A percentile compares a stretch with the other conserved stretches of the same genome.
Conservation (phyloP, 1,284 basidiomycete species). For the Leccinum laetum region DNA sequence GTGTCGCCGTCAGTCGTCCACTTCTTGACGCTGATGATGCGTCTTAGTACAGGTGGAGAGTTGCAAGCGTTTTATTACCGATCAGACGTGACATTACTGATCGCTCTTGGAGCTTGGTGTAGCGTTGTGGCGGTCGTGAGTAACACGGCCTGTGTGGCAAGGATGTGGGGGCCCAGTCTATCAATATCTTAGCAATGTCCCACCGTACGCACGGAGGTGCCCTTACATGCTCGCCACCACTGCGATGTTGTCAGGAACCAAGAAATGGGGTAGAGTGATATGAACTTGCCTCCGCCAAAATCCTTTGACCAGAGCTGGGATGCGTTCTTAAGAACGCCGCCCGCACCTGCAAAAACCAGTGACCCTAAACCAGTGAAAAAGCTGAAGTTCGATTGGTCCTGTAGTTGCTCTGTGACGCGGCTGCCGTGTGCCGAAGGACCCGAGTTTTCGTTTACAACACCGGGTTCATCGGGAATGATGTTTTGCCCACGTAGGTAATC, state of each 20-base stretch:
- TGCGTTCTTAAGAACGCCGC: conserved; percentile 24
- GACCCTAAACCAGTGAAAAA: conserved; percentile 22
- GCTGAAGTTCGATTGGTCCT: background rate
- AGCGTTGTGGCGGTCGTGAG: conserved; percentile 26
- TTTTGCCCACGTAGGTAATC: conserved; percentile 17
- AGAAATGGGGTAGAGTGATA: background rate
- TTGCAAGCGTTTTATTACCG: conserved; percentile 22
- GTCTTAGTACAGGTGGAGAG: background rate
- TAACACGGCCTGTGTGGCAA: conserved; percentile 29
- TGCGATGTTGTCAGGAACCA: conserved; percentile 14
- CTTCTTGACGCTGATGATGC: conserved; percentile 18
- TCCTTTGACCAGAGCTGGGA: conserved; percentile 33
- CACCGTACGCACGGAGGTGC: background rate
- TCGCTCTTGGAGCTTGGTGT: conserved; percentile 23
- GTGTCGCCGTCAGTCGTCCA: conserved; percentile 23
- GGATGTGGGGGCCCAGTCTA: conserved; percentile 28
- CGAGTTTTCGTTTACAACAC: background rate
- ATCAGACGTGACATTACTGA: conserved; percentile 19
- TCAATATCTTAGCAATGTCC: conserved; percentile 5
- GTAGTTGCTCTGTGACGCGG: background rate
- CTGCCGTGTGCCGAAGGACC: background rate
- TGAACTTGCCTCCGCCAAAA: conserved; percentile 25
- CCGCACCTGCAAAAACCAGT: conserved; percentile 18
- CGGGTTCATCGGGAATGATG: conserved; percentile 12
- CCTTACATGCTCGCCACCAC: conserved; percentile 28